A percentile compares a stretch with the other conserved stretches of the same genome.
phyloP scores from a whole-genome alignment of 31 red algal genomes.

The Odonthalia washingtoniensis region DNA sequence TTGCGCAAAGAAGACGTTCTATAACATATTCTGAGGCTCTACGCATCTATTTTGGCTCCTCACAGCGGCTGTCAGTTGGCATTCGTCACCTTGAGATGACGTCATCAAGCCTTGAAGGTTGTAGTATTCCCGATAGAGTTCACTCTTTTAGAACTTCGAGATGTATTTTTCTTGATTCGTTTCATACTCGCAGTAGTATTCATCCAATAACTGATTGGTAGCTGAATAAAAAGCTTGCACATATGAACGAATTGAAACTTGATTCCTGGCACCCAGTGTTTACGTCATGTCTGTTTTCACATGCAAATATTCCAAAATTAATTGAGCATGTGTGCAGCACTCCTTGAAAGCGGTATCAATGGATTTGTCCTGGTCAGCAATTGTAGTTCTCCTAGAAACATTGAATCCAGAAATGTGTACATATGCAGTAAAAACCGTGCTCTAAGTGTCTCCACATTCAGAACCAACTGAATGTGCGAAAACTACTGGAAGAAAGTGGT shows the following conservation, averaged over 20 bases:
- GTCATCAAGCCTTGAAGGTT: conserved; percentile 28
- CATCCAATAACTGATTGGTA: not conserved
- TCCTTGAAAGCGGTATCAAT: conserved; percentile 38
- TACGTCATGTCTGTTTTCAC: conserved; percentile 52
- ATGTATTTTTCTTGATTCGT: not conserved
- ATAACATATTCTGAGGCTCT: conserved; percentile 45
- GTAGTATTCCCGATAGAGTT: conserved; percentile 36
- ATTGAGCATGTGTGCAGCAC: not conserved
- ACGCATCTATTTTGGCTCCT: conserved; percentile 2
- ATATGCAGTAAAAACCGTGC: not conserved
- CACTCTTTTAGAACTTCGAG: not conserved
- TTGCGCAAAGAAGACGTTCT: too few species aligned
- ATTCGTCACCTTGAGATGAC: conserved; percentile 45
- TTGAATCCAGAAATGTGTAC: conserved; percentile 19
- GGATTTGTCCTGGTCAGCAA: conserved; percentile 44
- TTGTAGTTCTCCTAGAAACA: not conserved
- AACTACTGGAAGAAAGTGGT: conserved; percentile 13
- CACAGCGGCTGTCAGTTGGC: conserved; percentile 38
- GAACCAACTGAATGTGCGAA: conserved; percentile 39
- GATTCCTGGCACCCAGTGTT: not conserved
- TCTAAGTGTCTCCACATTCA: conserved; percentile 29
- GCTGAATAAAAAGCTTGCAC: conserved; percentile 10
- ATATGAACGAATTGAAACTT: not conserved
- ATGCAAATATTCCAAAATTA: conserved; percentile 2
- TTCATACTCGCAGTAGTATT: not conserved